Percentiles rank a stretch among this genome's conserved stretches.
These are phyloP conservation scores for Brassica balearica DNA, from an alignment of 441 rosid species.

Conservation along the genomic window DNA sequence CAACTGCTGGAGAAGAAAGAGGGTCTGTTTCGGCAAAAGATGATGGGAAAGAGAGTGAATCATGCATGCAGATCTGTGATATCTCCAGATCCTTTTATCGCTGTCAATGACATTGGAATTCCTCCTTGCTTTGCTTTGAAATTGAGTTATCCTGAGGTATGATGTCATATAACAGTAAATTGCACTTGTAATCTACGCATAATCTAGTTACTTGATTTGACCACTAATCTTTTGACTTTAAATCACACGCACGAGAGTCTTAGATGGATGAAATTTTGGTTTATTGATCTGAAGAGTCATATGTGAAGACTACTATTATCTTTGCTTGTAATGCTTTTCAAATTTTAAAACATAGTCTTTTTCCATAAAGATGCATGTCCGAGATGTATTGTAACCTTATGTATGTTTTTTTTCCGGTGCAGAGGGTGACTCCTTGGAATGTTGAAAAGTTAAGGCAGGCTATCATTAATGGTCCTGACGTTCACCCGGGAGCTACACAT, in stretches of 20 bases:
- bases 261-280: conserved; percentile 16
- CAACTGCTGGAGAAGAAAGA: conserved; percentile 98
- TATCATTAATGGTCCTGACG: conserved; percentile 84
- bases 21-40: conserved; percentile 96
- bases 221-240: conserved; percentile 7
- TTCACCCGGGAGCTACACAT: conserved; percentile 95
- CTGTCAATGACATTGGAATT: conserved; percentile 98
- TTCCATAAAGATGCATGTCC: conserved; percentile 7
- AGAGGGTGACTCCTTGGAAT: conserved; percentile 98
- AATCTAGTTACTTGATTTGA: conserved; percentile 17
- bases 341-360: background rate
- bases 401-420: conserved; percentile 28
- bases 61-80: conserved; percentile 98
- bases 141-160: conserved; percentile 98
- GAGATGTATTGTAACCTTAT: conserved; percentile 16
- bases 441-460: conserved; percentile 73
- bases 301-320: conserved; percentile 15
- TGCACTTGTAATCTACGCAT: conserved; percentile 20
- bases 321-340: conserved; percentile 18
- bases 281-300: conserved; percentile 15
- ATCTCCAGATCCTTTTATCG: conserved; percentile 98
- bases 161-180: conserved; percentile 8
- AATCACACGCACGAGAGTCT: conserved; percentile 7
- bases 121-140: conserved; percentile 93
- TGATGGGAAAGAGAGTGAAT: conserved; percentile 99